Evolutionary conservation across 2,329 filamentous ascomycete species (phyloP).

Genomic region (Penicillium sp.): DNA sequence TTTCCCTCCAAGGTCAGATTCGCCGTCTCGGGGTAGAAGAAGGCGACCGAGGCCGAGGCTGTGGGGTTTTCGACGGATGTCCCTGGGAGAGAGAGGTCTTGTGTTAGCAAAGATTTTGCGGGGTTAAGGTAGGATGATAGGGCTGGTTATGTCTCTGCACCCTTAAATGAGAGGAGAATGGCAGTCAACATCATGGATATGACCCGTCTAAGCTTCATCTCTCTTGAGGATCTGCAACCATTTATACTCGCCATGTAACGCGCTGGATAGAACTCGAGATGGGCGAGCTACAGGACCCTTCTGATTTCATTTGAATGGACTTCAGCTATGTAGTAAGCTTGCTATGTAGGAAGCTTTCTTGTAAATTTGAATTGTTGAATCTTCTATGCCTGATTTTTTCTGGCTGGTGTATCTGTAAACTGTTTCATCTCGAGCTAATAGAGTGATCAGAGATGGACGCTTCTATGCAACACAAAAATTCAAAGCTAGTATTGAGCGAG

Average conservation of each 20-base stretch:
- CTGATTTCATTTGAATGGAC: too few species aligned
- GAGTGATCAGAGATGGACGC: not conserved
- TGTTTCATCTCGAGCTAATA: not conserved
- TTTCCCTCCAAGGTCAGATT: slow-evolving; percentile 49
- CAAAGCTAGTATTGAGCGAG: not conserved
- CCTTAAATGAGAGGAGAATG: not conserved
- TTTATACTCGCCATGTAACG: not conserved
- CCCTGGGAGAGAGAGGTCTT: not conserved
- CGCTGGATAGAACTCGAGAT: too few species aligned
- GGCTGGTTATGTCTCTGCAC: not conserved
- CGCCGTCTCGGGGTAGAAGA: slow-evolving; percentile 51
- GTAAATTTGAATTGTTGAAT: not conserved
- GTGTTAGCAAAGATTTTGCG: not conserved
- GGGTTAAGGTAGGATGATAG: not conserved
- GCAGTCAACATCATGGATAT: slow-evolving; percentile 20
- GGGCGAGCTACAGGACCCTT: too few species aligned
- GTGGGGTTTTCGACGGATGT: slow-evolving; percentile 36
- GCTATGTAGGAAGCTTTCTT: not conserved
- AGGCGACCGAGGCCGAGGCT: slow-evolving; percentile 50
- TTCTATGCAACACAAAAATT: not conserved
- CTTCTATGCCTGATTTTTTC: not conserved
- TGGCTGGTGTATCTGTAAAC: slow-evolving; percentile 1
- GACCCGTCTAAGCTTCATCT: slow-evolving; percentile 11
- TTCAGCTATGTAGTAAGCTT: too few species aligned
- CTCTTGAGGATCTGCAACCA: not conserved